Percentiles rank a stretch among this genome's conserved stretches.
phyloP scores from a whole-genome alignment of 2,329 filamentous ascomycete genomes.

The Tympanopsis confertula region DNA sequence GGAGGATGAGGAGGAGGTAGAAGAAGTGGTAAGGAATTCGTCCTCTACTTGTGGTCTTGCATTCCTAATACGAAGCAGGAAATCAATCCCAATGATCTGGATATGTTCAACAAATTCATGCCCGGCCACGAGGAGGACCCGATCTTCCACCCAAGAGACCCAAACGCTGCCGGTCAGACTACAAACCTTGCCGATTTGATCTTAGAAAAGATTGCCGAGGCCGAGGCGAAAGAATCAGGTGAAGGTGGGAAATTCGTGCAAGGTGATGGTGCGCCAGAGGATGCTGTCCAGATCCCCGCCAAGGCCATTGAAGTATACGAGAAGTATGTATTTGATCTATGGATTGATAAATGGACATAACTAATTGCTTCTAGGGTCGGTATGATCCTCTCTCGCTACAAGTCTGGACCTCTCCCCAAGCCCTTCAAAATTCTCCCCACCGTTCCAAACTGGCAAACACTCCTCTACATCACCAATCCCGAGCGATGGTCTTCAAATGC shows the following conservation, averaged over 20 bases:
- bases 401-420: conserved; percentile 88
- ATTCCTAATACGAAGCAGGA: too few relatives aligned
- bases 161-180: conserved; percentile 34
- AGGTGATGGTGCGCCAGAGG: conserved; percentile 50
- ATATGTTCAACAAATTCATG: conserved; percentile 84
- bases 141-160: conserved; percentile 38
- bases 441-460: conserved; percentile 81
- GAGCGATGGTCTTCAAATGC: conserved; percentile 68
- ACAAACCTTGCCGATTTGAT: conserved; percentile 90
- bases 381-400: conserved; percentile 80
- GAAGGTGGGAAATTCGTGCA: conserved; percentile 15
- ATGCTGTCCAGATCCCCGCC: conserved; percentile 74
- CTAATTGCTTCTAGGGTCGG: too few relatives aligned
- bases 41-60: too few relatives aligned
- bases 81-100: conserved; percentile 78
- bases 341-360: too few relatives aligned
- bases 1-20: conserved; percentile 67
- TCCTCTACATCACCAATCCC: conserved; percentile 71
- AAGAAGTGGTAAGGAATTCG: conserved; percentile 40
- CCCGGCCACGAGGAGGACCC: conserved; percentile 57
- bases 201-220: conserved; percentile 82
- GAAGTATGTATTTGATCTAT: conserved; percentile 56
- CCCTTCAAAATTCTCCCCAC: conserved; percentile 95
- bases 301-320: conserved; percentile 92
- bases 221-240: conserved; percentile 57